Evolutionary conservation across 176 grass and related monocot genomes (phyloP), one percentile per base, ranked within the genome.

Genomic region (Carex myosuroides): DNA sequence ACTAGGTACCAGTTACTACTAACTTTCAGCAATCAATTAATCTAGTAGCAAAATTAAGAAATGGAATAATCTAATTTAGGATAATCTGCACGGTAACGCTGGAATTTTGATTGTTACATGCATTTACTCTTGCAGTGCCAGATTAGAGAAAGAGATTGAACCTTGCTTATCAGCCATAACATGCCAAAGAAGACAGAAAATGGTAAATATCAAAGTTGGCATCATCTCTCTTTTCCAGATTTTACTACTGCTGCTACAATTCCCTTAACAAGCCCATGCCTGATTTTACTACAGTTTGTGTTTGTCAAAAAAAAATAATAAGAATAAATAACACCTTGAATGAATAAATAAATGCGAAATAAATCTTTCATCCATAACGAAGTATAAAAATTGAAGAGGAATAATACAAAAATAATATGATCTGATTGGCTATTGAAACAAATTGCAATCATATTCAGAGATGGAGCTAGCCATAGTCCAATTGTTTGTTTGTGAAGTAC

Each of bases 171-270:
- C 62, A 29, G 81, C 60, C 46, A 67, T 16, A 64, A n/a, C 62
- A 83, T 46, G 81, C 81, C 44, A 83, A 66, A 68, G 16, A 29
- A 83, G 22, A 55, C 20, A 33, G 20, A 83, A 52, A 68, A 83
- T 83, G 16, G 81, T 50, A 83, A 83, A 10, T 32, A 83, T 68
- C 14, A 83, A 68, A 67, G 44, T 10, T 67, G 39, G 60, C 61
- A 6, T 83, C 81, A 83, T 83, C 81, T 67, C 62, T 69, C 35
- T 68, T 67, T 60, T 18, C 81, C 81, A 83, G 26, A 69, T 83
- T 68, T 18, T 33, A 52, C 37, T 67, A 17, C 8, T 5, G n/a
- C 1, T 55, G 50, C 13, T 83, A 24, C 62, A 52, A 69, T 69
- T 83, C 59, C 18, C 24, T 55, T 33, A 41, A 50, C 33, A 64